Evolutionary conservation across 2,329 filamentous ascomycete genomes (phyloP).

Genomic region (Phyllosticta paracitricarpa): DNA sequence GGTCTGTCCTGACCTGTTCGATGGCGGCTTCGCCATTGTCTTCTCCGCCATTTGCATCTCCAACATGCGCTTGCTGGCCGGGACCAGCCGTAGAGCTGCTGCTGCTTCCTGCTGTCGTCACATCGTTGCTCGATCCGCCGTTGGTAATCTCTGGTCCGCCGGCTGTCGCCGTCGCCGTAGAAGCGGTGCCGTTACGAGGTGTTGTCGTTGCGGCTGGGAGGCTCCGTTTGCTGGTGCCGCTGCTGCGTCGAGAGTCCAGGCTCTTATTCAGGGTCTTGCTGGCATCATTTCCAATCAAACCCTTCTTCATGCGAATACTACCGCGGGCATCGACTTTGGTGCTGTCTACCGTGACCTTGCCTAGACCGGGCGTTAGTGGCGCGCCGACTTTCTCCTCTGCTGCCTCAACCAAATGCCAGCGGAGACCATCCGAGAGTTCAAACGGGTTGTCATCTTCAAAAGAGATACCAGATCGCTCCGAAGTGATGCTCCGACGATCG

Average conservation of each 20-base stretch:
- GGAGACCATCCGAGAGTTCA: slow-evolving; percentile 83
- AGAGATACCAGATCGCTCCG: slow-evolving; percentile 37
- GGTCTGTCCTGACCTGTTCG: slow-evolving; percentile 8
- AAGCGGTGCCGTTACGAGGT: slow-evolving; percentile 19
- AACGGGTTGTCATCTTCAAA: slow-evolving; percentile 92
- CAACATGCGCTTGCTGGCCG: background rate
- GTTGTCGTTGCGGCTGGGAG: slow-evolving; percentile 28
- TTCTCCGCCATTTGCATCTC: slow-evolving; percentile 29
- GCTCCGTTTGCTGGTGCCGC: slow-evolving; percentile 72
- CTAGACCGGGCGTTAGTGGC: slow-evolving; percentile 83
- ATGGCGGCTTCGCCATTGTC: background rate
- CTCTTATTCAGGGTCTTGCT: slow-evolving; percentile 60
- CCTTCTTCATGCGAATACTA: slow-evolving; percentile 40
- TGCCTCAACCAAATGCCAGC: slow-evolving; percentile 94
- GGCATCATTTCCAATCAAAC: slow-evolving; percentile 34
- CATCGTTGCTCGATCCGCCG: slow-evolving; percentile 20
- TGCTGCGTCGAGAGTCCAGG: slow-evolving; percentile 83
- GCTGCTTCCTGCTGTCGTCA: slow-evolving; percentile 13
- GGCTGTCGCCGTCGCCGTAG: slow-evolving; percentile 16
- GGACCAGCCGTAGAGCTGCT: background rate
- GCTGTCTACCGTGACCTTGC: slow-evolving; percentile 82
- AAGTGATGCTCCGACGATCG: slow-evolving; percentile 39
- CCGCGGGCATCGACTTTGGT: slow-evolving; percentile 81
- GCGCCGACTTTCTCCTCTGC: slow-evolving; percentile 81
- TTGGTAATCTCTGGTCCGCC: slow-evolving; percentile 15